phyloP scores from a whole-genome alignment of 192 early-diverging fungal genomes.

The Mortierella claussenii region DNA sequence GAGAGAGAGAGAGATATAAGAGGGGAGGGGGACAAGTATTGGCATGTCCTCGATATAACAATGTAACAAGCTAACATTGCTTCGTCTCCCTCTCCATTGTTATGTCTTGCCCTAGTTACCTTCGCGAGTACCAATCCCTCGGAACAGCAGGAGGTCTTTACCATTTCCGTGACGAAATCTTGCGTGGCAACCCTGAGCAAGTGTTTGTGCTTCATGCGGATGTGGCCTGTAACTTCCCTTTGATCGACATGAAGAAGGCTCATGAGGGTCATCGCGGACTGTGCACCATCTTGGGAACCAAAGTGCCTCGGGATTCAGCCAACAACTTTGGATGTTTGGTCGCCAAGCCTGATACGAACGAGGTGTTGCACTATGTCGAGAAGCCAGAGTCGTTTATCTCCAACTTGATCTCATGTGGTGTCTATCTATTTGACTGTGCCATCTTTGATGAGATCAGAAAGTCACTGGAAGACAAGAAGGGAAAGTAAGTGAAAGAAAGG shows the following conservation, averaged over 20 bases:
- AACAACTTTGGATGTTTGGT: slow-evolving; percentile 95
- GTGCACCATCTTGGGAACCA: slow-evolving; percentile 91
- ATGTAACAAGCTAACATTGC: too few relatives aligned
- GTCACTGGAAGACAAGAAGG: slow-evolving; percentile 78
- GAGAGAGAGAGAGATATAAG: too few relatives aligned
- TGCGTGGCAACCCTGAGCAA: slow-evolving; percentile 88
- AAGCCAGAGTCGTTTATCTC: slow-evolving; percentile 97
- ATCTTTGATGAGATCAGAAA: slow-evolving; percentile 88
- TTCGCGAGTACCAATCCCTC: slow-evolving; percentile 96
- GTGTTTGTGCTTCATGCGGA: slow-evolving; percentile 98
- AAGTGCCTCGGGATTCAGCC: slow-evolving; percentile 80
- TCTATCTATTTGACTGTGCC: slow-evolving; percentile 91
- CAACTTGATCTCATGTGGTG: slow-evolving; percentile 94
- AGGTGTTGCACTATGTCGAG: slow-evolving; percentile 98
- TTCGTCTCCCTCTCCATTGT: neutral
- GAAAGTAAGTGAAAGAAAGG: slow-evolving; percentile 40
- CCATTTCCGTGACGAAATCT: slow-evolving; percentile 99
- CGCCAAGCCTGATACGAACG: slow-evolving; percentile 85
- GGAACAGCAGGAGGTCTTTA: slow-evolving; percentile 98
- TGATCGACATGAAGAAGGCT: slow-evolving; percentile 85
- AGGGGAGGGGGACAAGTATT: too few relatives aligned
- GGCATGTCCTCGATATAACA: too few relatives aligned
- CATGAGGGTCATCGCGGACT: slow-evolving; percentile 85
- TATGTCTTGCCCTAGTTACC: slow-evolving; percentile 71
- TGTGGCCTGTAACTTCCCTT: slow-evolving; percentile 94